A percentile compares a stretch with the other conserved stretches of the same genome.
Conservation (phyloP, 2,329 filamentous ascomycete genomes). For the Lachnellula arida region DNA sequence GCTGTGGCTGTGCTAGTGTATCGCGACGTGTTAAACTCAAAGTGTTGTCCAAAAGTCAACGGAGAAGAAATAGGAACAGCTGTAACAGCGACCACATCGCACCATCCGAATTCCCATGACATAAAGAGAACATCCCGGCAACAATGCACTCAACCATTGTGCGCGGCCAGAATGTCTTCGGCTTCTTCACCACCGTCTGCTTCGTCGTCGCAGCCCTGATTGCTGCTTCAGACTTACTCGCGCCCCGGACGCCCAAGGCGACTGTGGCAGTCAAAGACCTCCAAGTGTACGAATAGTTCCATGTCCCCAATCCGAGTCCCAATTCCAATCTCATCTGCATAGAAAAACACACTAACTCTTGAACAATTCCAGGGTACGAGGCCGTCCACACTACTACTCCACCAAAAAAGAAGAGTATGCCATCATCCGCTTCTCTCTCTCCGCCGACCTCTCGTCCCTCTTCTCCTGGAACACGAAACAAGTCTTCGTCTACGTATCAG, state of each 20-base stretch:
- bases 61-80: too few relatives aligned
- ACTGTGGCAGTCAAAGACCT: slow-evolving; percentile 67
- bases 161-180: slow-evolving; percentile 87
- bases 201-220: slow-evolving; percentile 77
- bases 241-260: slow-evolving; percentile 62
- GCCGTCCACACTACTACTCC: slow-evolving; percentile 93
- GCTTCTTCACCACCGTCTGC: slow-evolving; percentile 94
- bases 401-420: slow-evolving; percentile 93
- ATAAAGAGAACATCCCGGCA: not conserved
- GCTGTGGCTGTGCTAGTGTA: too few relatives aligned
- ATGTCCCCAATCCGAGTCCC: not conserved
- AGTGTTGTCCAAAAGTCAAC: too few relatives aligned
- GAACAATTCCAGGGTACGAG: slow-evolving; percentile 60
- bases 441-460: slow-evolving; percentile 83
- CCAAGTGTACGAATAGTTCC: slow-evolving; percentile 63
- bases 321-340: not conserved
- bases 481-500: slow-evolving; percentile 92
- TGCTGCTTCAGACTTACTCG: slow-evolving; percentile 71
- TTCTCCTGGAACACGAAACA: slow-evolving; percentile 99
- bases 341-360: not conserved
- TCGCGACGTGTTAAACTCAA: too few relatives aligned
- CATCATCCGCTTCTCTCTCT: slow-evolving; percentile 86
- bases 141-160: slow-evolving; percentile 83
- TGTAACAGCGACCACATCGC: too few relatives aligned
- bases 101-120: not conserved